Conservation (phyloP, 352 stramenopile species). For the Phytophthora pinifolia region DNA sequence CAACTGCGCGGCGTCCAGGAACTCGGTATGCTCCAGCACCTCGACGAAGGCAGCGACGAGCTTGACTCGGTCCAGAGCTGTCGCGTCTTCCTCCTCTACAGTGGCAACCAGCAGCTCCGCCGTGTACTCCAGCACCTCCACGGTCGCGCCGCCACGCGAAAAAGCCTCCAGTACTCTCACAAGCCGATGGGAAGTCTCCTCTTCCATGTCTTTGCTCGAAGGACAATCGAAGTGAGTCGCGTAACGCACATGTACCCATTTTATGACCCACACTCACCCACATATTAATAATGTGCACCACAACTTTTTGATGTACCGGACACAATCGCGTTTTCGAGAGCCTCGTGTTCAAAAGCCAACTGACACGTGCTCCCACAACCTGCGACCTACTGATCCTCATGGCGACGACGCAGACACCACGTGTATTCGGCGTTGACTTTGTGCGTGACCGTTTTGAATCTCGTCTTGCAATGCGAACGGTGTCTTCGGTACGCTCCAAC, state of each 20-base stretch:
- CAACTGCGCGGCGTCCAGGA: conserved; percentile 34
- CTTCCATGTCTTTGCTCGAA: conserved; percentile 7
- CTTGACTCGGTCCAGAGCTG: conserved; percentile 7
- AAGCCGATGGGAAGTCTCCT: conserved; percentile 27
- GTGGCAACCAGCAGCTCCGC: conserved; percentile 60
- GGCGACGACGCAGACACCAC: conserved; percentile 28
- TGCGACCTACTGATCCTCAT: conserved; percentile 25
- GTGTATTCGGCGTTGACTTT: conserved; percentile 81
- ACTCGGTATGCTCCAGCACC: conserved; percentile 43
- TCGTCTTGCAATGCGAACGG: not conserved
- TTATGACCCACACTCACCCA: not conserved
- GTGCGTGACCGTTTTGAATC: conserved; percentile 36
- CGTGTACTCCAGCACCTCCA: conserved; percentile 65
- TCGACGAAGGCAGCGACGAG: conserved; percentile 37
- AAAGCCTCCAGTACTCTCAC: conserved; percentile 26
- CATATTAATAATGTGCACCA: conserved; percentile 2
- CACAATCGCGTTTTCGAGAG: conserved; percentile 32
- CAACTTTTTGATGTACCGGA: conserved; percentile 3
- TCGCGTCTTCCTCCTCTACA: conserved; percentile 33
- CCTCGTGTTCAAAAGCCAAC: not conserved
- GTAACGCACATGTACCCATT: conserved; percentile 2
- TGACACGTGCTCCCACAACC: conserved; percentile 10
- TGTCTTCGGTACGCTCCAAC: conserved; percentile 5
- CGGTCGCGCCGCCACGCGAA: conserved; percentile 10
- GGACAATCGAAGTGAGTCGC: conserved; percentile 16